phyloP scores from a whole-genome alignment of 805 yeast genomes.

The Wickerhamomyces tratensis region DNA sequence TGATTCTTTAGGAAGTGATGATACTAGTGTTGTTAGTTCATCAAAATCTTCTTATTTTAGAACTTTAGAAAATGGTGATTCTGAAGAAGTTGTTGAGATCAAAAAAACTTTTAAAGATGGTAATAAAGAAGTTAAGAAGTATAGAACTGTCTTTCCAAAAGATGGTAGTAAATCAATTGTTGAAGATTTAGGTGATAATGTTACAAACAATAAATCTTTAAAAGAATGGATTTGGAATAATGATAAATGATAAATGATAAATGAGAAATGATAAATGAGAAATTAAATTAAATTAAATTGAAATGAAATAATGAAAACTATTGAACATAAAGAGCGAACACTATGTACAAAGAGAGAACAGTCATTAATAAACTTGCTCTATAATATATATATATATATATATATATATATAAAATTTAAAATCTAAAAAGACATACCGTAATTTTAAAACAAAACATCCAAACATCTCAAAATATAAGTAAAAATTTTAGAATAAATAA shows the following conservation, averaged over 20 bases:
- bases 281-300: too few relatives aligned
- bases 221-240: constrained; percentile 15
- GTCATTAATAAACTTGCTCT: too few relatives aligned
- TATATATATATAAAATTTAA: too few relatives aligned
- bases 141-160: constrained; percentile 26
- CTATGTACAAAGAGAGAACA: too few relatives aligned
- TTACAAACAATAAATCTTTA: neutral
- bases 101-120: constrained; percentile 35
- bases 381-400: too few relatives aligned
- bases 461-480: too few relatives aligned
- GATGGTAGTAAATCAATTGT: constrained; percentile 27
- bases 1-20: constrained; percentile 6
- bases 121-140: constrained; percentile 24
- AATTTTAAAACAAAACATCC: too few relatives aligned
- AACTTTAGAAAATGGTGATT: constrained; percentile 32
- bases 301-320: too few relatives aligned
- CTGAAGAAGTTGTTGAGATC: constrained; percentile 28
- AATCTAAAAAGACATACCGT: too few relatives aligned
- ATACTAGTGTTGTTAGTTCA: constrained; percentile 25
- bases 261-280: too few relatives aligned
- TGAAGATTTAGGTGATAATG: constrained; percentile 8
- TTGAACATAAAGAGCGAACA: too few relatives aligned
- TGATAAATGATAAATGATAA: neutral
- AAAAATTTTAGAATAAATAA: too few relatives aligned
- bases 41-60: constrained; percentile 26